phyloP scores from a whole-genome alignment of 2,329 filamentous ascomycete species.

The Pseudonectria buxi region DNA sequence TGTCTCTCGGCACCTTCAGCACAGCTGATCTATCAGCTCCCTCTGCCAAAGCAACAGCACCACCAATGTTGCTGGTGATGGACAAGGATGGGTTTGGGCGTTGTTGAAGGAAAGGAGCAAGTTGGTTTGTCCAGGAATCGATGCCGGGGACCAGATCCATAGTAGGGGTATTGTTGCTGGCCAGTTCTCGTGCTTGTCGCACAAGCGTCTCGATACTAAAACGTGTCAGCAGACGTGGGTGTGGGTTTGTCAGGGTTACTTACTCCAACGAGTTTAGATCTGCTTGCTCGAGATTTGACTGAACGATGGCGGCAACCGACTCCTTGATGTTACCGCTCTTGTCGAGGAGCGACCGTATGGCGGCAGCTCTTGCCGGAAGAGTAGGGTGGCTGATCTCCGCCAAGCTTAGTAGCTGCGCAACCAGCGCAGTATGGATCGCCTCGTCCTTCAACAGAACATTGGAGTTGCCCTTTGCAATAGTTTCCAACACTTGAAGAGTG shows the following conservation, averaged over 20 bases:
- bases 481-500: slow-evolving; percentile 40
- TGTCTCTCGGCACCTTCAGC: slow-evolving; percentile 48
- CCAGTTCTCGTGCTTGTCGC: slow-evolving; percentile 34
- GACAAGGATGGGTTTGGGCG: slow-evolving; percentile 58
- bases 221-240: neutral
- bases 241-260: slow-evolving; percentile 12
- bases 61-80: slow-evolving; percentile 66
- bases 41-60: slow-evolving; percentile 59
- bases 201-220: slow-evolving; percentile 46
- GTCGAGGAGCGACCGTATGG: slow-evolving; percentile 41
- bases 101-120: slow-evolving; percentile 47
- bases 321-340: slow-evolving; percentile 34
- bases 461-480: slow-evolving; percentile 39
- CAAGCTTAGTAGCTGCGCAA: slow-evolving; percentile 46
- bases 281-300: slow-evolving; percentile 46
- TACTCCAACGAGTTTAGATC: slow-evolving; percentile 45
- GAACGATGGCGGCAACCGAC: slow-evolving; percentile 45
- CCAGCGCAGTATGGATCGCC: slow-evolving; percentile 40
- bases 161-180: slow-evolving; percentile 20
- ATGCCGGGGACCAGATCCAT: slow-evolving; percentile 56
- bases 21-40: slow-evolving; percentile 14
- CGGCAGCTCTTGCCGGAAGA: slow-evolving; percentile 34
- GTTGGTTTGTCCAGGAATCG: slow-evolving; percentile 57
- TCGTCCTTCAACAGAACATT: slow-evolving; percentile 39
- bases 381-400: slow-evolving; percentile 40